Evolutionary conservation across 495 filamentous ascomycete genomes (phyloP).

Genomic region (Zalerion maritima): DNA sequence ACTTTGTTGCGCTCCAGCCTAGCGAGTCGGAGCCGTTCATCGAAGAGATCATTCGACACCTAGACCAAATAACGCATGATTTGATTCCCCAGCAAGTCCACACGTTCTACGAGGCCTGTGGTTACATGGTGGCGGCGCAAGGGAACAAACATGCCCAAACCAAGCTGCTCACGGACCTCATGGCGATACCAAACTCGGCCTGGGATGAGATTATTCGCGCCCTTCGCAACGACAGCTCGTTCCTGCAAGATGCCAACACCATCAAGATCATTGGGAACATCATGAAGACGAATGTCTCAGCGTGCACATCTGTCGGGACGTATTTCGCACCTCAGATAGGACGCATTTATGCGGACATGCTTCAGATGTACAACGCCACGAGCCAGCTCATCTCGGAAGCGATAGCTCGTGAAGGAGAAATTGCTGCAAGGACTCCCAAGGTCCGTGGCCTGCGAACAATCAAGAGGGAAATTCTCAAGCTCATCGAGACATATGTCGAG

Average conservation of each 20-base stretch:
- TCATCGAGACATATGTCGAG: constrained; percentile 94
- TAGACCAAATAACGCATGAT: constrained; percentile 89
- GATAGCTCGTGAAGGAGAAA: constrained; percentile 67
- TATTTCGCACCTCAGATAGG: constrained; percentile 99
- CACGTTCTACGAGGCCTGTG: constrained; percentile 98
- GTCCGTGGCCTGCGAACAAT: constrained; percentile 91
- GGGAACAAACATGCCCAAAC: constrained; percentile 86
- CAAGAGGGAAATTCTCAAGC: constrained; percentile 98
- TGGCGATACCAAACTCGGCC: constrained; percentile 81
- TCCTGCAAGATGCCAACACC: constrained; percentile 78
- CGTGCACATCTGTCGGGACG: constrained; percentile 84
- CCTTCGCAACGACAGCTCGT: constrained; percentile 65
- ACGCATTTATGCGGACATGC: constrained; percentile 94
- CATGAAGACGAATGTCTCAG: constrained; percentile 99
- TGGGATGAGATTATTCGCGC: constrained; percentile 87
- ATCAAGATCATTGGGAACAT: constrained; percentile 98
- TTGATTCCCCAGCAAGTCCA: constrained; percentile 93
- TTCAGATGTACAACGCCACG: constrained; percentile 96
- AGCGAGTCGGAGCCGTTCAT: constrained; percentile 94
- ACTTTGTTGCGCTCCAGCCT: constrained; percentile 92
- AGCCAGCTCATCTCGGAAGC: constrained; percentile 88
- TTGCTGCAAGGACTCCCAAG: constrained; percentile 96
- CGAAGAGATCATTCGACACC: constrained; percentile 91
- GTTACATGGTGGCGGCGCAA: constrained; percentile 97
- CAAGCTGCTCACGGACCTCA: constrained; percentile 77